Evolutionary conservation across 2,329 filamentous ascomycete species (phyloP).

Genomic region (Beauveria australis): DNA sequence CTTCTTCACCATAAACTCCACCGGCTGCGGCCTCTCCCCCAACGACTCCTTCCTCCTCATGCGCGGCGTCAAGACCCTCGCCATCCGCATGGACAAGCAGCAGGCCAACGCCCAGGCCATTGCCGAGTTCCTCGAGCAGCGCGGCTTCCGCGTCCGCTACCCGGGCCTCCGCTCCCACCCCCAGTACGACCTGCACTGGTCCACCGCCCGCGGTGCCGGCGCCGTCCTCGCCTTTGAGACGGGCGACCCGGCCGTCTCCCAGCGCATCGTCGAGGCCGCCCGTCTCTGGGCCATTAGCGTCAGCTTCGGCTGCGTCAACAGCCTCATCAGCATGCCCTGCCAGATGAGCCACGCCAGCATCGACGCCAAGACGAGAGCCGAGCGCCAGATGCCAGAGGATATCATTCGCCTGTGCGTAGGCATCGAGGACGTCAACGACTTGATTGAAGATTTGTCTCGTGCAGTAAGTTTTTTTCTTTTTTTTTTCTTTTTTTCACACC

Average conservation of each 20-base stretch:
- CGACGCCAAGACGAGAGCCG: constrained; percentile 82
- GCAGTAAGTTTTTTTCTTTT: constrained; percentile 58
- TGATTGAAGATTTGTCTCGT: constrained; percentile 85
- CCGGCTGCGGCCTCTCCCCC: constrained; percentile 85
- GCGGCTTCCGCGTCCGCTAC: constrained; percentile 92
- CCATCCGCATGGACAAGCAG: constrained; percentile 98
- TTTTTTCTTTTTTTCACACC: not conserved
- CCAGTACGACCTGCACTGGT: constrained; percentile 93
- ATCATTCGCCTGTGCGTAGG: constrained; percentile 93
- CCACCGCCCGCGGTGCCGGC: constrained; percentile 87
- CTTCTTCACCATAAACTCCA: constrained; percentile 95
- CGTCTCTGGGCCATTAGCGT: constrained; percentile 92
- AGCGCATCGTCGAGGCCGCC: constrained; percentile 89
- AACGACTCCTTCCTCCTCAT: constrained; percentile 96
- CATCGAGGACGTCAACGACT: constrained; percentile 85
- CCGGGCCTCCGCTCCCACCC: constrained; percentile 91
- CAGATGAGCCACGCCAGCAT: constrained; percentile 99
- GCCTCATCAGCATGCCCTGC: constrained; percentile 97
- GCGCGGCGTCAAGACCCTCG: constrained; percentile 90
- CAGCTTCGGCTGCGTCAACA: constrained; percentile 97
- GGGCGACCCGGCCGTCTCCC: constrained; percentile 71
- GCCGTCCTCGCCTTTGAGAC: constrained; percentile 96
- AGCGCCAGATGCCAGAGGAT: constrained; percentile 91
- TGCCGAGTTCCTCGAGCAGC: constrained; percentile 81
- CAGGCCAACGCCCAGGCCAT: constrained; percentile 87